phyloP scores from a whole-genome alignment of 2,329 filamentous ascomycete genomes.

The Colletotrichum paranaense region DNA sequence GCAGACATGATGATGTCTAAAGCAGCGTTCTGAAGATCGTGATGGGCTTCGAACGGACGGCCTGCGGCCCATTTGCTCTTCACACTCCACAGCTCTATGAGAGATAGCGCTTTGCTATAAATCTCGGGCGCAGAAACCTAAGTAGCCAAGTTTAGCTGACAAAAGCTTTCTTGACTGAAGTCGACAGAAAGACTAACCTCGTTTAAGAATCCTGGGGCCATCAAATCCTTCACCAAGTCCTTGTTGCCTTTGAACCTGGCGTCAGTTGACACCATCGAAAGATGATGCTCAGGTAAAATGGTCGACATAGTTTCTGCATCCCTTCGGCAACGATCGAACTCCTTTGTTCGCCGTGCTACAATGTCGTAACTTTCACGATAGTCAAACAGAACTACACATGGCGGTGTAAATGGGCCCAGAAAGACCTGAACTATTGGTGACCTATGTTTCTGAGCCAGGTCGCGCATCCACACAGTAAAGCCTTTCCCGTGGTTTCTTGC shows the following conservation, averaged over 20 bases:
- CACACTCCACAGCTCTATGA: constrained; percentile 48
- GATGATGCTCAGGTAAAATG: constrained; percentile 43
- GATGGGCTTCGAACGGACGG: constrained; percentile 44
- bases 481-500: too few relatives aligned
- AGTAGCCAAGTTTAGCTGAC: neutral
- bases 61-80: constrained; percentile 44
- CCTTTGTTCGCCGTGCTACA: constrained; percentile 42
- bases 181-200: constrained; percentile 9
- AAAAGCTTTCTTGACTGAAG: neutral
- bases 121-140: constrained; percentile 49
- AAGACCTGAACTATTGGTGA: constrained; percentile 48
- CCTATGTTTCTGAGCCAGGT: constrained; percentile 38
- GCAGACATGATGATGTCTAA: constrained; percentile 50
- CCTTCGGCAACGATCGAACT: constrained; percentile 45
- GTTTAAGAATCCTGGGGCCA: constrained; percentile 49
- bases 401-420: constrained; percentile 43
- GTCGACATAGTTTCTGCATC: constrained; percentile 33
- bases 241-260: constrained; percentile 46
- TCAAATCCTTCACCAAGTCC: constrained; percentile 49
- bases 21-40: constrained; percentile 46
- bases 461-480: constrained; percentile 39
- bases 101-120: constrained; percentile 43
- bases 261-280: constrained; percentile 46
- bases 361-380: constrained; percentile 47
- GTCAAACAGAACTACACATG: constrained; percentile 45